Evolutionary conservation across 495 filamentous ascomycete genomes (phyloP), one percentile per base, ranked within the genome.

Genomic region (Massariosphaeria phaeospora): DNA sequence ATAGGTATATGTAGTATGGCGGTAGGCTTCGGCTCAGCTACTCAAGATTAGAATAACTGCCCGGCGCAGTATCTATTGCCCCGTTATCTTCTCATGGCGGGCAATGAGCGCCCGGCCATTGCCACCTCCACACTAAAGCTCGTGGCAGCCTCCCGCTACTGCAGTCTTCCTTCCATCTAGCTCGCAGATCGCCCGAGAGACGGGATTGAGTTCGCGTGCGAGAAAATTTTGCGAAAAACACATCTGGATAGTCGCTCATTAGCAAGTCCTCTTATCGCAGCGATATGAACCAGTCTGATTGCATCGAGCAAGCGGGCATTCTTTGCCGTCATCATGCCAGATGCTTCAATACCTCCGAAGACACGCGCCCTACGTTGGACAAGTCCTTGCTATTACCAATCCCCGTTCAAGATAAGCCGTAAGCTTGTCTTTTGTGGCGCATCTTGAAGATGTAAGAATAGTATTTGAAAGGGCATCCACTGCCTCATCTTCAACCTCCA

Each of bases 381-480:
- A 34, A 5, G 7, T 35, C 26, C 21, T 3, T 25, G 35, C 33
- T 12, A 51, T 51, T 51, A 51, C 18, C 33, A 29, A 51, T 40
- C 7, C 9, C 20, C 30, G 24, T 15, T 23, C 18, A 23, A 51
- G 34, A 38, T 51, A 40, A 39, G 8, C 2, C 17, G 35, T 38
- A 51, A 51, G 33, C 35, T 13, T 36, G 34, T 12, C 13, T 12
- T 5, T 40, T 21, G 15, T n/a, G 18, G 38, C 18, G 20, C 17
- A 5, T 40, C 24, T 21, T 21, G 24, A 40, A 40, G 38, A 40
- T 17, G 17, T 21, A 7, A 2, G 15, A 21, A 40, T 40, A 5
- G 5, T 23, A 11, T 49, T n/a, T 17, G 25, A 35, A 38, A n/a
- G 46, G 26, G 18, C 25, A 26, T 21, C 46, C 3, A 5, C 29